Evolutionary conservation across 129 eudicot genomes (phyloP).

Genomic region (sunflower (Helianthus annuus)): DNA sequence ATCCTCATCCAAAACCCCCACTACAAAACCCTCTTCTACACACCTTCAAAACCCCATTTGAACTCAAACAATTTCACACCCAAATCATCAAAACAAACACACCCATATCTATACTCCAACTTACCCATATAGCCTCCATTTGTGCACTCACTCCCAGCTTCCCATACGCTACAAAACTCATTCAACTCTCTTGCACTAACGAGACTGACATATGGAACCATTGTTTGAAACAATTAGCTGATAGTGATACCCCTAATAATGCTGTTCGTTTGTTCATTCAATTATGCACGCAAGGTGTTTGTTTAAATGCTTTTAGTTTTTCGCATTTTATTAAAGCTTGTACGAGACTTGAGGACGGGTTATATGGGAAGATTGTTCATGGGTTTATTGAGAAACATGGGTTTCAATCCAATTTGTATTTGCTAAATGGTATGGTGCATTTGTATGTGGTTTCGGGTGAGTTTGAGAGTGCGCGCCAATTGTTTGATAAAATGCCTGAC

Average conservation of each 20-base stretch:
- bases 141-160: constrained; percentile 61
- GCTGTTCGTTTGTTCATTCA: constrained; percentile 45
- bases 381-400: constrained; percentile 54
- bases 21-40: constrained; percentile 32
- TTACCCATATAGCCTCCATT: constrained; percentile 49
- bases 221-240: constrained; percentile 49
- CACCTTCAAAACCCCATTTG: constrained; percentile 46
- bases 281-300: constrained; percentile 34
- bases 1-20: constrained; percentile 17
- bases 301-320: constrained; percentile 44
- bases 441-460: constrained; percentile 48
- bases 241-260: constrained; percentile 43
- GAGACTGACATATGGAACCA: constrained; percentile 45
- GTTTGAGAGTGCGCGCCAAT: constrained; percentile 32
- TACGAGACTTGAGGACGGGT: constrained; percentile 31
- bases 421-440: constrained; percentile 50
- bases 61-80: constrained; percentile 57
- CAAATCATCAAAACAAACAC: constrained; percentile 41
- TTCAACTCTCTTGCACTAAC: constrained; percentile 22
- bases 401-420: constrained; percentile 49
- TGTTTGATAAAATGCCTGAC: constrained; percentile 66
- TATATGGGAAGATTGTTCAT: constrained; percentile 44
- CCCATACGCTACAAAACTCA: constrained; percentile 44
- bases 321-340: constrained; percentile 61
- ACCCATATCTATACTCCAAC: constrained; percentile 31